phyloP scores from a whole-genome alignment of 179 eudicot genomes.

The Silene vulgaris region DNA sequence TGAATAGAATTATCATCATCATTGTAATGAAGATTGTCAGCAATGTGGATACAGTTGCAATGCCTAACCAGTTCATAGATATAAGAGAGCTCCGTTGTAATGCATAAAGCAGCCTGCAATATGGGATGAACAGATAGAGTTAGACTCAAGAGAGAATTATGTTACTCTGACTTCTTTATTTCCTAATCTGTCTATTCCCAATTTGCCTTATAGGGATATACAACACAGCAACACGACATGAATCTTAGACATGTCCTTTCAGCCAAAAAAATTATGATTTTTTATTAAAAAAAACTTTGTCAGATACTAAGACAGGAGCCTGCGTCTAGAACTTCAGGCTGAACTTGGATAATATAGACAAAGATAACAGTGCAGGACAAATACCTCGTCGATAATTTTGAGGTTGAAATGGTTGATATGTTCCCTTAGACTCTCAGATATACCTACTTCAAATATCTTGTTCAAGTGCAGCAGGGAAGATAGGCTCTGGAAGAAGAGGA shows the following conservation, averaged over 20 bases:
- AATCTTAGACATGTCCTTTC: not conserved
- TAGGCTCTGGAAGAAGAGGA: conserved; percentile 51
- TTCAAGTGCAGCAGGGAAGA: conserved; percentile 77
- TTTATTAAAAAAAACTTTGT: not conserved
- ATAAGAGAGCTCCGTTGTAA: conserved; percentile 74
- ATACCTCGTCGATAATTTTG: conserved; percentile 72
- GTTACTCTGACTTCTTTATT: not conserved
- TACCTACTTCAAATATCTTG: conserved; percentile 88
- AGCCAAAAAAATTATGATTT: not conserved
- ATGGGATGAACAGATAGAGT: conserved; percentile 16
- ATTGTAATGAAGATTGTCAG: conserved; percentile 1
- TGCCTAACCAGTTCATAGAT: conserved; percentile 82
- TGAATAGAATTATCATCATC: not conserved
- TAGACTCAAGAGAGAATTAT: conserved; percentile 10
- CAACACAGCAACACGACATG: not conserved
- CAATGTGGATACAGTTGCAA: conserved; percentile 19
- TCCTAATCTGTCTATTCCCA: not conserved
- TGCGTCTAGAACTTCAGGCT: not conserved
- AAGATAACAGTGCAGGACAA: conserved; percentile 9
- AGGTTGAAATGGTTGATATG: conserved; percentile 48
- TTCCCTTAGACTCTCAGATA: conserved; percentile 67
- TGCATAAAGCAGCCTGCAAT: conserved; percentile 65
- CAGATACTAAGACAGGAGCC: not conserved
- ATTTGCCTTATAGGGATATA: not conserved
- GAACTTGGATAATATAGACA: not conserved